Percentiles rank a stretch among this genome's conserved stretches.
phyloP scores from a whole-genome alignment of 140 eudicot species.

The Ambrosia hybrid region DNA sequence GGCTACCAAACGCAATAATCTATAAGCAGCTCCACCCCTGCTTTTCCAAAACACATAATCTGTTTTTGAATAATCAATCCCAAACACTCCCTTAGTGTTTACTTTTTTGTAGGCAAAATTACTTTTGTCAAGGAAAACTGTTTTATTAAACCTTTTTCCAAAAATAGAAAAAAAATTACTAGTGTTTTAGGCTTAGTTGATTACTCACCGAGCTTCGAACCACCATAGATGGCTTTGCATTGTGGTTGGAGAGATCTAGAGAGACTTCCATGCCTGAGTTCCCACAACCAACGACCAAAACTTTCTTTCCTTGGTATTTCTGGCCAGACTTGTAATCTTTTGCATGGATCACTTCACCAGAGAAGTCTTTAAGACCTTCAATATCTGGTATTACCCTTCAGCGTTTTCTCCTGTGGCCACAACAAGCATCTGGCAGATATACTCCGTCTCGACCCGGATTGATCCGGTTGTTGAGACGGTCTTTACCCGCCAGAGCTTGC shows the following conservation, averaged over 20 bases:
- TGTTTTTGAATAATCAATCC: too few species aligned
- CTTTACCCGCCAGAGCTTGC: conserved; percentile 73
- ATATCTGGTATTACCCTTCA: conserved; percentile 72
- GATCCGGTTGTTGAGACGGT: conserved; percentile 49
- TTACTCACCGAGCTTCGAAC: neutral
- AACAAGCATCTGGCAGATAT: conserved; percentile 89
- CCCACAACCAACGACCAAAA: conserved; percentile 93
- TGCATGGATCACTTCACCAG: conserved; percentile 82
- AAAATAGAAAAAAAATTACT: too few species aligned
- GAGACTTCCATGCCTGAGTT: conserved; percentile 99
- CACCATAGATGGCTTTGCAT: conserved; percentile 57
- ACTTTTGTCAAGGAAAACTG: too few species aligned
- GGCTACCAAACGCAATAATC: too few species aligned
- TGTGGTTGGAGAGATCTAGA: conserved; percentile 85
- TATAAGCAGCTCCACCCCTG: too few species aligned
- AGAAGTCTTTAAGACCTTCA: conserved; percentile 65
- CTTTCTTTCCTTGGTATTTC: conserved; percentile 61
- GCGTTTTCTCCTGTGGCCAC: conserved; percentile 98
- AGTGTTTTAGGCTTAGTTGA: too few species aligned
- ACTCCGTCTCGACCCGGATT: conserved; percentile 77
- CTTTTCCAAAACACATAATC: too few species aligned
- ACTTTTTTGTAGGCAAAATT: too few species aligned
- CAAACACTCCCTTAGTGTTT: too few species aligned
- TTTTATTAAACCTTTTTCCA: too few species aligned
- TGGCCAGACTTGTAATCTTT: conserved; percentile 83